Conservation (phyloP, 257 asterid species). For the Nicotiana paniculata region DNA sequence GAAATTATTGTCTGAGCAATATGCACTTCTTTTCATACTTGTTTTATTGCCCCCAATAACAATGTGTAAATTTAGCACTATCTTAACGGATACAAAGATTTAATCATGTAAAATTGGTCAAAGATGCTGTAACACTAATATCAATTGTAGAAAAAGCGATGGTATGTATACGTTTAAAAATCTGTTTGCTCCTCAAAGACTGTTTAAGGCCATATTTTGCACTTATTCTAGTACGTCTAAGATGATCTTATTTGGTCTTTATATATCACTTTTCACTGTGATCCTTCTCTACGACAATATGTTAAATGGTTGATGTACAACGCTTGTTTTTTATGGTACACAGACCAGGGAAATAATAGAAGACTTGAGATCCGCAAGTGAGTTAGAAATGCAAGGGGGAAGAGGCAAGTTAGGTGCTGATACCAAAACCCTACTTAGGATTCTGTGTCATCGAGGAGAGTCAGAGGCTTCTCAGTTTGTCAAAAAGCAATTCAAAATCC, state of each 20-base stretch:
- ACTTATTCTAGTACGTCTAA: background rate
- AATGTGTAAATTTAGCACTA: background rate
- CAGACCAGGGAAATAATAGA: constrained; percentile 91
- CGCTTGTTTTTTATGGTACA: constrained; percentile 11
- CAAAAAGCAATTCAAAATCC: constrained; percentile 91
- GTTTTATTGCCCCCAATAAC: background rate
- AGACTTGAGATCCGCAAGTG: constrained; percentile 77
- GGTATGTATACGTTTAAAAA: background rate
- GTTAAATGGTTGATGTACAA: background rate
- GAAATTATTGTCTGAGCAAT: background rate
- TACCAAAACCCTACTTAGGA: constrained; percentile 66
- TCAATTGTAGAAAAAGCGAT: background rate
- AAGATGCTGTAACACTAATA: background rate
- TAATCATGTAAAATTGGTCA: background rate
- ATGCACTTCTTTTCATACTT: background rate
- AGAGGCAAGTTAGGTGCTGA: constrained; percentile 77
- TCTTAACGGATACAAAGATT: background rate
- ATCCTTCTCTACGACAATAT: background rate
- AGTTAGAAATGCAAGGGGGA: constrained; percentile 71
- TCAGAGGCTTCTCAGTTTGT: constrained; percentile 95
- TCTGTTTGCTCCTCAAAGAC: background rate
- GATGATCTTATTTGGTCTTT: background rate
- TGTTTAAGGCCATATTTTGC: background rate
- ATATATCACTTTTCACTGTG: background rate
- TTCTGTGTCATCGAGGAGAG: constrained; percentile 79